These are phyloP conservation scores for Phytophthora aleatoria DNA, from an alignment of 352 stramenopile species.

Conservation along the genomic window DNA sequence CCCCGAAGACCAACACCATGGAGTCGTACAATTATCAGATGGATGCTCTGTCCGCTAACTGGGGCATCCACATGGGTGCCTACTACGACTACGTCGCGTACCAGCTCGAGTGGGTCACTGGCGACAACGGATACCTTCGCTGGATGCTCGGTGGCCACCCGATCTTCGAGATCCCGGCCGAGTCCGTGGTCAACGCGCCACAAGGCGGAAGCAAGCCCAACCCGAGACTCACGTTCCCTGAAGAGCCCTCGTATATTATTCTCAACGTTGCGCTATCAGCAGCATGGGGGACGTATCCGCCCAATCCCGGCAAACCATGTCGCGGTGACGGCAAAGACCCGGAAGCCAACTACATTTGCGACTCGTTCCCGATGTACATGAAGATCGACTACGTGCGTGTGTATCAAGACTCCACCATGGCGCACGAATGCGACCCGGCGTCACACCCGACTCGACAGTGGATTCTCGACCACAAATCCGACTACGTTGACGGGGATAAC, in stretches of 20 bases:
- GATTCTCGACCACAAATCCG: constrained; percentile 63
- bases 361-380: constrained; percentile 84
- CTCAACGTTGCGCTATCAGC: constrained; percentile 93
- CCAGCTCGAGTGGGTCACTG: constrained; percentile 75
- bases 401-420: constrained; percentile 76
- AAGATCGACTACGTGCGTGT: constrained; percentile 88
- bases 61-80: constrained; percentile 61
- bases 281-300: constrained; percentile 78
- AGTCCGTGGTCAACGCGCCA: constrained; percentile 48
- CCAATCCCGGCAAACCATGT: constrained; percentile 59
- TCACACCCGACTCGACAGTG: constrained; percentile 71
- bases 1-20: constrained; percentile 62
- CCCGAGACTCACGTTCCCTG: constrained; percentile 58
- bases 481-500: constrained; percentile 72
- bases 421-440: constrained; percentile 57
- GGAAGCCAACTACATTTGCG: constrained; percentile 67
- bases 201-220: constrained; percentile 56
- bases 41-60: constrained; percentile 77
- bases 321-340: constrained; percentile 58
- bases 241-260: constrained; percentile 94
- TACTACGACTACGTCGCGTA: constrained; percentile 70
- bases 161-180: constrained; percentile 74
- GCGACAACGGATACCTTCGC: constrained; percentile 64
- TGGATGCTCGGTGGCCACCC: constrained; percentile 68
- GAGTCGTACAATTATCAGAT: constrained; percentile 73